Evolutionary conservation across 495 filamentous ascomycete genomes (phyloP).

Genomic region (Trichoderma erinaceum): DNA sequence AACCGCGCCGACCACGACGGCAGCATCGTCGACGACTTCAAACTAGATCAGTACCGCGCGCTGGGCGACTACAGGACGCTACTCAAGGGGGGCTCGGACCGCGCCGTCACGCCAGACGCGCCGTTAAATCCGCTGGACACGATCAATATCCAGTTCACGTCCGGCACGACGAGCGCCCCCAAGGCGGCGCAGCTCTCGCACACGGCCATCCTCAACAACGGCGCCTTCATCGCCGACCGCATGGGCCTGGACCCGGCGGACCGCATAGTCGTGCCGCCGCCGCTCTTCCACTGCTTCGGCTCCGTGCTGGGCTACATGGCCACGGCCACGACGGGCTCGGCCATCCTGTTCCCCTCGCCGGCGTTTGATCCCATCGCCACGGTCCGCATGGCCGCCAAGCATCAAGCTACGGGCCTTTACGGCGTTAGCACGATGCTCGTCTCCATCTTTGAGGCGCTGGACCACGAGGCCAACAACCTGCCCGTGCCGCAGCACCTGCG

Average conservation of each 20-base stretch:
- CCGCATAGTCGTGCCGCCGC: conserved; percentile 78
- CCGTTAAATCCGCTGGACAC: conserved; percentile 61
- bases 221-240: conserved; percentile 68
- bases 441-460: conserved; percentile 71
- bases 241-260: conserved; percentile 72
- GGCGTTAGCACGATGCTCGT: conserved; percentile 97
- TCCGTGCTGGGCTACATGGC: conserved; percentile 91
- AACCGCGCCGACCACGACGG: conserved; percentile 56
- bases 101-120: conserved; percentile 37
- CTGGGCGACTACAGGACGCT: conserved; percentile 53
- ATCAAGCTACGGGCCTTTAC: conserved; percentile 77
- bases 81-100: conserved; percentile 28
- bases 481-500: conserved; percentile 48
- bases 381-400: conserved; percentile 63
- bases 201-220: conserved; percentile 83
- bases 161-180: conserved; percentile 80
- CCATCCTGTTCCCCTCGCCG: conserved; percentile 81
- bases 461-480: conserved; percentile 24
- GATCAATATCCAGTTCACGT: conserved; percentile 96
- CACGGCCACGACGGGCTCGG: conserved; percentile 76
- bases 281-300: conserved; percentile 92
- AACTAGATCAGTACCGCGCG: conserved; percentile 22
- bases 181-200: conserved; percentile 92
- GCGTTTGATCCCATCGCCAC: conserved; percentile 76
- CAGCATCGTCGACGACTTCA: conserved; percentile 23